Conservation (phyloP, 441 rosid species). For the Populus hybrid region DNA sequence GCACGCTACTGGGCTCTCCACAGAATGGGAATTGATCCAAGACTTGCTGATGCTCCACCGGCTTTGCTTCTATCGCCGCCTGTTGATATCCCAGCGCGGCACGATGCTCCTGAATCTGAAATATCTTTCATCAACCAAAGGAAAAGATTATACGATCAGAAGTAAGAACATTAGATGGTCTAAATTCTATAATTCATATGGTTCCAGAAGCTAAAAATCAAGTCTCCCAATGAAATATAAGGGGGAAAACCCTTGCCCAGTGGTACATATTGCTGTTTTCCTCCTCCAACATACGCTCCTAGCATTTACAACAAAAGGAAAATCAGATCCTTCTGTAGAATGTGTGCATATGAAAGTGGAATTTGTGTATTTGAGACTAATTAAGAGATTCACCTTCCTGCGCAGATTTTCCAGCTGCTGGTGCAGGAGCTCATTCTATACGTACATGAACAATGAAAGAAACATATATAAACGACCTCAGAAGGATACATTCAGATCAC, state of each 20-base stretch:
- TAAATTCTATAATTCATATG: not conserved
- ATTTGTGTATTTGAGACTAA: not conserved
- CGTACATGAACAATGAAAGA: constrained; percentile 14
- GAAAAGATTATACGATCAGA: too few relatives aligned
- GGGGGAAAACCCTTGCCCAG: constrained; percentile 43
- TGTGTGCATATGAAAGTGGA: not conserved
- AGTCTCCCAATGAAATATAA: too few relatives aligned
- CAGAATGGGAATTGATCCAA: constrained; percentile 64
- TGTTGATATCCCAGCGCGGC: constrained; percentile 54
- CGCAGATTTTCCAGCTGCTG: constrained; percentile 85
- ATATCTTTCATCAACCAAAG: not conserved
- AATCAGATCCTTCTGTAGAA: not conserved
- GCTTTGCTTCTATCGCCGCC: constrained; percentile 46
- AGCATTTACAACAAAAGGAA: not conserved
- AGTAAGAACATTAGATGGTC: not conserved
- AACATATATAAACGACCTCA: not conserved
- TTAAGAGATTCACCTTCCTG: constrained; percentile 53
- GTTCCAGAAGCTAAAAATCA: not conserved
- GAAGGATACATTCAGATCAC: not conserved
- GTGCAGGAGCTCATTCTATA: constrained; percentile 74
- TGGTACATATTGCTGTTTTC: constrained; percentile 70
- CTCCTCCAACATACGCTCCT: constrained; percentile 79
- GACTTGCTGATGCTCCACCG: constrained; percentile 50
- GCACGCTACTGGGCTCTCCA: constrained; percentile 67
- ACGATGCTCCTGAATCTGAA: constrained; percentile 64